Conservation (phyloP, 2,329 filamentous ascomycete genomes). For the Ceratocystis colombiana region DNA sequence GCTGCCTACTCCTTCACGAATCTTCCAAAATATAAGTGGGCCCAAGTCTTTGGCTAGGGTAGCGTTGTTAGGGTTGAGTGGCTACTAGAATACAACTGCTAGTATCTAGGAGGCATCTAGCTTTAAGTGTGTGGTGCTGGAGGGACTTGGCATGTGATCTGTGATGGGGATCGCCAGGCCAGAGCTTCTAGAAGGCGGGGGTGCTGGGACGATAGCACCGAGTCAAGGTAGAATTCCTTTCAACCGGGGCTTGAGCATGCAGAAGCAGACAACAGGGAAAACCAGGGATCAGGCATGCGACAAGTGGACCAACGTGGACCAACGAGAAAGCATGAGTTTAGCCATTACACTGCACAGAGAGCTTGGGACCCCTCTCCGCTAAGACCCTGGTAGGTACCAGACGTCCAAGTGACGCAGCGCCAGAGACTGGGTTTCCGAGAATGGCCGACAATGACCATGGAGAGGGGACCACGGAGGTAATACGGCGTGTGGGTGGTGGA, state of each 20-base stretch:
- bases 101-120: background rate
- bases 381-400: background rate
- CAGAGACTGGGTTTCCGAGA: constrained; percentile 21
- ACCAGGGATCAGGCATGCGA: background rate
- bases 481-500: background rate
- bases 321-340: background rate
- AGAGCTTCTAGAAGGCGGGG: constrained; percentile 1
- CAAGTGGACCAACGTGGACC: background rate
- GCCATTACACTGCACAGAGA: background rate
- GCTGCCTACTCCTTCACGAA: constrained; percentile 1
- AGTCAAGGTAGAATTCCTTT: background rate
- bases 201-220: background rate
- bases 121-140: constrained; percentile 2
- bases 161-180: background rate
- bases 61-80: background rate
- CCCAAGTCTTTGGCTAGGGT: no score
- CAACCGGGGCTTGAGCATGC: background rate
- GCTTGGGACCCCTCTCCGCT: background rate
- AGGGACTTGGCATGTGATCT: constrained; percentile 21
- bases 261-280: background rate
- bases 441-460: constrained; percentile 22
- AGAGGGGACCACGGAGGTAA: background rate
- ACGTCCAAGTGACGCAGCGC: no score
- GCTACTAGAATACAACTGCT: background rate
- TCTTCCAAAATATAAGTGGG: background rate